Evolutionary conservation across 371 early-diverging fungal genomes (phyloP).

Genomic region (Syncephalis plumigaleata): DNA sequence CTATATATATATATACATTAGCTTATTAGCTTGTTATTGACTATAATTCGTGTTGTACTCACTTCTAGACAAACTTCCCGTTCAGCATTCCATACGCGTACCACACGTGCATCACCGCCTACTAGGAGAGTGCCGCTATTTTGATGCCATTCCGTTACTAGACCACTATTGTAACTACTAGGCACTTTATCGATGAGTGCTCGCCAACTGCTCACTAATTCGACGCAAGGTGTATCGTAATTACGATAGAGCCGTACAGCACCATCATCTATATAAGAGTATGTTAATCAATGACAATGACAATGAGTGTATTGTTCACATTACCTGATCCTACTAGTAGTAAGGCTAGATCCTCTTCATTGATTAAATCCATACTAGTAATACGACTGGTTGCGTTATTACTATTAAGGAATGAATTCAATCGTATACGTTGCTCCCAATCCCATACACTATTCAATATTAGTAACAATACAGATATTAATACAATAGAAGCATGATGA

Average conservation of each 20-base stretch:
- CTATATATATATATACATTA: slow-evolving; percentile 1
- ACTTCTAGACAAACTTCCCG: slow-evolving; percentile 53
- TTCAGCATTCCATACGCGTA: slow-evolving; percentile 74
- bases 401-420: slow-evolving; percentile 44
- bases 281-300: too few relatives aligned
- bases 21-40: too few relatives aligned
- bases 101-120: slow-evolving; percentile 49
- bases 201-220: slow-evolving; percentile 58
- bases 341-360: slow-evolving; percentile 75
- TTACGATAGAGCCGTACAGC: slow-evolving; percentile 56
- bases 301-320: too few relatives aligned
- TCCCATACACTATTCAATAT: slow-evolving; percentile 44
- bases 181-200: slow-evolving; percentile 50
- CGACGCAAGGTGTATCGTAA: slow-evolving; percentile 36
- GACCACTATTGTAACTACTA: slow-evolving; percentile 32
- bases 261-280: slow-evolving; percentile 38
- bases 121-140: slow-evolving; percentile 41
- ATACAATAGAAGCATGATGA: too few relatives aligned
- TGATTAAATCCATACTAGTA: slow-evolving; percentile 65
- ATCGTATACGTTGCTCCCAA: slow-evolving; percentile 40
- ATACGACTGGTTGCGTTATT: slow-evolving; percentile 50
- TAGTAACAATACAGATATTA: too few relatives aligned
- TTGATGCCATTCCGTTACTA: slow-evolving; percentile 71
- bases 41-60: slow-evolving; percentile 9
- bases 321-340: slow-evolving; percentile 47